Base-by-base conservation (phyloP, 2,329 filamentous ascomycete genomes). In the Macrophomina pseudophaseolina region DNA sequence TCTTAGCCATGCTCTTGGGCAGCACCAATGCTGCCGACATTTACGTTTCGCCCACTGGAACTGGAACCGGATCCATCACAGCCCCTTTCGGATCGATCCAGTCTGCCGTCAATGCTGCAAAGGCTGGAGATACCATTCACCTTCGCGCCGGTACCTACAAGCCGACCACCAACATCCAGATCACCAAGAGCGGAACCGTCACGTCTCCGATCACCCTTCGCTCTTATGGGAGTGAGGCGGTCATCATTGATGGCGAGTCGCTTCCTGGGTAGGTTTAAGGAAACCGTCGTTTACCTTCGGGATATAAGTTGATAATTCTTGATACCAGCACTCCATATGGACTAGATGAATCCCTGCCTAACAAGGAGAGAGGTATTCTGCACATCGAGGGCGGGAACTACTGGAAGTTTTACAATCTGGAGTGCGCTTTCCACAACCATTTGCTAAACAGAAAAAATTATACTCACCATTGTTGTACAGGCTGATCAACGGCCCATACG, bases 51-150 rank as follows among this genome's bases (percentile, higher is more conserved):
- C 80, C 81, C 0, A 77, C 75, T 1, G 83, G 83, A 14, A 69
- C 70, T 7, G 80, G 79, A 28, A 75, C 76, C 5, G 82, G 82
- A 11, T 78, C 78, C 0, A 73, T 80, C 14, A 72, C 73, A 5
- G 71, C 78, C 1, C 83, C 83, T 1, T 80, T 79, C 42, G 79
- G 77, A 9, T 83, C 81, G 1, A 84, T 85, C 28, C 83, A 84
- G 71, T 73, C 75, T 3, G 83, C 82, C 0, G 78, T 85, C 4
- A 71, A 83, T 69, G 78, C 75, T 30, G 83, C 82, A 14, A 76
- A 74, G 7, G 80, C 83, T 33, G 83, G 83, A 5, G 82, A 83
- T 66, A 80, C 75, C 6, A 82, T 84, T 44, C 79, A 80, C 52
- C 74, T 84, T 3, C 79, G 80, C 7, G 79, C 73, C 7, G 81